phyloP scores from a whole-genome alignment of 352 stramenopile genomes.

The Pythium phragmitis region DNA sequence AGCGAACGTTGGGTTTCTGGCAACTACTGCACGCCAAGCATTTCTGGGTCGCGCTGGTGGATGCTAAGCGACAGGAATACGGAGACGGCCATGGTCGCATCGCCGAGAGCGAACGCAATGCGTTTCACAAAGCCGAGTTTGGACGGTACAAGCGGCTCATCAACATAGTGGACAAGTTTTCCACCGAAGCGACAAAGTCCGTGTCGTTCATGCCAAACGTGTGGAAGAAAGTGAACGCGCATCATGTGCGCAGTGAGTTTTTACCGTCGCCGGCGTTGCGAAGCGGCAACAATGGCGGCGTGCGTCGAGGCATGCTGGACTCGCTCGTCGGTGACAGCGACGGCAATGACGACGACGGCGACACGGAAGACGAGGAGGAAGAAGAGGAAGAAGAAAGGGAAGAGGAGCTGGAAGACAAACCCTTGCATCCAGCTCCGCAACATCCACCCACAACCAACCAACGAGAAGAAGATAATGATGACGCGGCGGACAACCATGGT shows the following conservation, averaged over 20 bases:
- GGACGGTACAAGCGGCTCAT: slow-evolving; percentile 74
- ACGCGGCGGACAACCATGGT: slow-evolving; percentile 25
- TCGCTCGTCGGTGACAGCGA: slow-evolving; percentile 62
- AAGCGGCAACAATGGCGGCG: background rate
- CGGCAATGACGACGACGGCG: slow-evolving; percentile 25
- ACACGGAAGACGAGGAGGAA: slow-evolving; percentile 33
- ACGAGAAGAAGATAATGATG: slow-evolving; percentile 30
- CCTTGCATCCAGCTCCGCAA: background rate
- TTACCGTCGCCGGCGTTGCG: slow-evolving; percentile 25
- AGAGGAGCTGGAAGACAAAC: slow-evolving; percentile 29
- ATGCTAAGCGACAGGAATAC: slow-evolving; percentile 51
- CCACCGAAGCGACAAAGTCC: slow-evolving; percentile 45
- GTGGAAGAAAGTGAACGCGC: slow-evolving; percentile 57
- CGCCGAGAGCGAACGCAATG: slow-evolving; percentile 31
- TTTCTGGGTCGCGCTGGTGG: slow-evolving; percentile 74
- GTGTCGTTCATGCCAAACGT: slow-evolving; percentile 48
- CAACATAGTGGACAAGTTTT: slow-evolving; percentile 63
- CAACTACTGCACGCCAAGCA: slow-evolving; percentile 79
- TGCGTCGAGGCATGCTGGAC: slow-evolving; percentile 54
- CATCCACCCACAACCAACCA: background rate
- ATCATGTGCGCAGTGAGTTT: slow-evolving; percentile 51
- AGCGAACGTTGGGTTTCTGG: slow-evolving; percentile 80
- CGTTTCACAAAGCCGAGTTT: slow-evolving; percentile 67
- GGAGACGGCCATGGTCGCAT: slow-evolving; percentile 49
- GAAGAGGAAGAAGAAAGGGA: slow-evolving; percentile 29